Conservation (phyloP, 352 stramenopile species). For the Phytophthora aleatoria region DNA sequence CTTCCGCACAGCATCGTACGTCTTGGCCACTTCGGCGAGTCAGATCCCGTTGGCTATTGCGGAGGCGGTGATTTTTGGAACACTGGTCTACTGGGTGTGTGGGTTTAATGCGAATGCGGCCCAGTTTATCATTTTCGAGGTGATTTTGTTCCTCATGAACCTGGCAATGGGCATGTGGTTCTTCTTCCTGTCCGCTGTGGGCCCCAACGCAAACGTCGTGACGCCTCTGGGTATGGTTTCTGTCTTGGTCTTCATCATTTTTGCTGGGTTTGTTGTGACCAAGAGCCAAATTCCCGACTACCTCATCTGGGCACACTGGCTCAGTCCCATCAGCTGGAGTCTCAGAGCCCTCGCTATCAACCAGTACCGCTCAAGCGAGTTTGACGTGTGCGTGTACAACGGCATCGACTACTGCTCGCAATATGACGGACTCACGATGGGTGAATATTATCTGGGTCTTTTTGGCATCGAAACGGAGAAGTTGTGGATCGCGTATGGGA, state of each 20-base stretch:
- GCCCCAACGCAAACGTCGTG: neutral
- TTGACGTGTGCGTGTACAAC: constrained; percentile 10
- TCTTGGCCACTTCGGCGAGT: constrained; percentile 47
- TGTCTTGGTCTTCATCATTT: constrained; percentile 53
- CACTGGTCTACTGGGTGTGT: neutral
- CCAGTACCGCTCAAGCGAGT: constrained; percentile 1
- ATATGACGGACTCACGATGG: constrained; percentile 33
- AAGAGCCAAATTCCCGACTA: constrained; percentile 50
- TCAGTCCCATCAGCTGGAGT: constrained; percentile 42
- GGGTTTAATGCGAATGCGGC: neutral
- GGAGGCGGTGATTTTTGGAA: neutral
- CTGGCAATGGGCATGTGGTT: constrained; percentile 18
- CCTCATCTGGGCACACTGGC: constrained; percentile 65
- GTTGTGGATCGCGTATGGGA: constrained; percentile 43
- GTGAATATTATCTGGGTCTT: constrained; percentile 42
- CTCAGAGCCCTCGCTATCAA: constrained; percentile 1
- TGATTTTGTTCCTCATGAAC: constrained; percentile 48
- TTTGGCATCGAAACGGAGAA: constrained; percentile 51
- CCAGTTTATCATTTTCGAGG: constrained; percentile 2
- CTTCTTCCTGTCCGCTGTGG: constrained; percentile 10
- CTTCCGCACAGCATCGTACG: constrained; percentile 70
- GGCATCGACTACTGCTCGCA: constrained; percentile 31
- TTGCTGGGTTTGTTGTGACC: constrained; percentile 35
- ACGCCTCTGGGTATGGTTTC: constrained; percentile 38
- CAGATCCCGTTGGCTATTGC: constrained; percentile 12